Base-by-base conservation (phyloP, 345 rosid genomes). In the Syzygium grande region DNA sequence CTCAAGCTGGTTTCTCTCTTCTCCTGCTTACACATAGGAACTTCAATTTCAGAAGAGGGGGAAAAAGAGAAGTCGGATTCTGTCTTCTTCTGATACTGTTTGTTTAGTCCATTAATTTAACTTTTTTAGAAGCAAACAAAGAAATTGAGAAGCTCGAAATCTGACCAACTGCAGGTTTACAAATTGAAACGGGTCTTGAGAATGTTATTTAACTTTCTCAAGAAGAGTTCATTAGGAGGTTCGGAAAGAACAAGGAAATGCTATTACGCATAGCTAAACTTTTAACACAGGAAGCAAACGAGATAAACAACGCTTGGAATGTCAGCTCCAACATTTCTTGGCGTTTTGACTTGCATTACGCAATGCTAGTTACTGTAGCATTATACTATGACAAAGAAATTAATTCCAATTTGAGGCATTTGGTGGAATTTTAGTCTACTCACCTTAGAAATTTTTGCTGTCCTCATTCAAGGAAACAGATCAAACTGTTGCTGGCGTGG, bases 131-230 rank as follows among this genome's bases (percentile, higher is more conserved):
- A 68, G 12, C 21, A 34, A 68, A 29, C 34, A 51, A 29, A 17
- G 30, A 5, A 14, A 29, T 29, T 21, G 6, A 29, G 85, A 27
- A 84, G 30, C 85, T 46, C 43, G 6, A 41, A 41, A 41, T 41
- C 43, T 41, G 43, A 41, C 43, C 43, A 41, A 41, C 68, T 85
- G 90, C 88, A 95, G 96, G 96, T 94, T 84, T 95, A 93, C 92
- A 95, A 92, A 88, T 86, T 95, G 90, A 92, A 90, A 84, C 91
- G 98, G 88, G 94, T 95, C 88, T 92, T 93, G 85, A 89, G 92
- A 95, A 84, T 73, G 43, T 73, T 34, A 17, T 73, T 34, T 68
- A 30, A 68, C 43, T 73, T 73, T 34, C 80, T 73, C 80, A 34
- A 73, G 25, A 21, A 73, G 80, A 34, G 49, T 34, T 73, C 80